phyloP scores from a whole-genome alignment of 2,329 filamentous ascomycete species.

The Ilyonectria sp. region DNA sequence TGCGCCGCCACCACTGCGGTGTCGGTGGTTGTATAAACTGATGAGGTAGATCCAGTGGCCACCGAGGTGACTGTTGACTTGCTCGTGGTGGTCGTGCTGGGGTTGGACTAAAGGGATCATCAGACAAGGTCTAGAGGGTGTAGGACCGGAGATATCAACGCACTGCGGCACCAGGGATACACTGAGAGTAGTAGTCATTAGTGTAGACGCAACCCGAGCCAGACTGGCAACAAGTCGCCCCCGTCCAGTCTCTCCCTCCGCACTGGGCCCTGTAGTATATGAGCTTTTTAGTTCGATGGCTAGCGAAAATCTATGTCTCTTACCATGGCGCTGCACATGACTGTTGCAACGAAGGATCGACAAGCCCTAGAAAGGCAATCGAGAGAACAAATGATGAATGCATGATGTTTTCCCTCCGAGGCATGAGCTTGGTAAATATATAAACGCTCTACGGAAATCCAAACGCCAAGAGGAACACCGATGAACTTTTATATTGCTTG shows the following conservation, averaged over 20 bases:
- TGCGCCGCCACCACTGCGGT: conserved; percentile 3
- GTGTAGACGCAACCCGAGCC: conserved; percentile 11
- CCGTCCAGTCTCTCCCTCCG: conserved; percentile 12
- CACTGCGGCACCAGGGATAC: conserved; percentile 11
- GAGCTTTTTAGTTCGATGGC: not conserved
- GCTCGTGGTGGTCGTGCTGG: not conserved
- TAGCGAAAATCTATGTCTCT: not conserved
- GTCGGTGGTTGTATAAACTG: conserved; percentile 17
- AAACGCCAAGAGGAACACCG: not conserved
- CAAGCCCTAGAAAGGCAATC: not conserved
- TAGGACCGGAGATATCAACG: not conserved
- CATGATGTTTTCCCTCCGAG: not conserved
- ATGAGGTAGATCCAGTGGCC: not conserved
- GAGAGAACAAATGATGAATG: not conserved
- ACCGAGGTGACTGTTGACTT: not conserved
- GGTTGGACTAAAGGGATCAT: conserved; percentile 1
- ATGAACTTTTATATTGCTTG: not conserved
- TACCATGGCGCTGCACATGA: conserved; percentile 16
- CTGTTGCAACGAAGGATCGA: conserved; percentile 15
- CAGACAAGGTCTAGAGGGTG: not conserved
- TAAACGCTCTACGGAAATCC: not conserved
- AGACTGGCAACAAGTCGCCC: conserved; percentile 15
- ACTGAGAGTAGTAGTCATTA: conserved; percentile 19
- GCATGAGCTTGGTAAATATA: not conserved
- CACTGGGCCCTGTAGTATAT: conserved; percentile 9